Evolutionary conservation across 139 green algal species (phyloP), one percentile per base, ranked within the genome.

Genomic region (Chlamydomonas eustigma): DNA sequence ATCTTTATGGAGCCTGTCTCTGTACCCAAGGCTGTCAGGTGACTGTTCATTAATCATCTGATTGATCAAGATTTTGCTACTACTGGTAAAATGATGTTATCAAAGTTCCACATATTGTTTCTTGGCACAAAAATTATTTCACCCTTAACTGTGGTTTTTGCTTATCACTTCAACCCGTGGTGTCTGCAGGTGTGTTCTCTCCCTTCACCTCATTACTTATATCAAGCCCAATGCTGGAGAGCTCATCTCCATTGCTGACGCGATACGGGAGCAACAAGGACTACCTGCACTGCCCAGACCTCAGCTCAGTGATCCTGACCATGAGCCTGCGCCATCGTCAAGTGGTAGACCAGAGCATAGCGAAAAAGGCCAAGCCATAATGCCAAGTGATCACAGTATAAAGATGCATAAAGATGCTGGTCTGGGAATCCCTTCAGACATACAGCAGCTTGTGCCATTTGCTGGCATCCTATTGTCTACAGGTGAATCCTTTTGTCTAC

Each of bases 1-100:
- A 82, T 90, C 64, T 90, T 91, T 36, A 6, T 84, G 72, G 89
- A 93, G 84, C 89, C 89, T 0, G 88, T 93, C 12, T 91, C 84
- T 2, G 84, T 84, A 36, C 84, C 89, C 28, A 93, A 93, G 73
- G 76, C 89, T 2, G 33, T 67, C 0, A 80, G 87, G 67, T 83
- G 69, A 58, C 18, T 28, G 44, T 58, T 18, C 18, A 58, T 58
- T 12, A 12, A 12, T 58, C 12, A 18, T 58, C 44, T 18, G 12
- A 18, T 58, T 18, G 44, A 58, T 12, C 12, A 18, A 58, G 44
- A 12, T 58, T 12, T 12, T 58, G 12, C 12, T 18, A 58, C 44
- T 58, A 58, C 44, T 18, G 44, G 12, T 58, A 18, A 12, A 58
- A 28, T 12, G 44, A 58, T 58, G 18, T 18, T 58, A 12, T 12